Percentiles rank a stretch among this genome's conserved stretches.
Conservation (phyloP, 148 eudicot genomes). For the Chenopodium album region DNA sequence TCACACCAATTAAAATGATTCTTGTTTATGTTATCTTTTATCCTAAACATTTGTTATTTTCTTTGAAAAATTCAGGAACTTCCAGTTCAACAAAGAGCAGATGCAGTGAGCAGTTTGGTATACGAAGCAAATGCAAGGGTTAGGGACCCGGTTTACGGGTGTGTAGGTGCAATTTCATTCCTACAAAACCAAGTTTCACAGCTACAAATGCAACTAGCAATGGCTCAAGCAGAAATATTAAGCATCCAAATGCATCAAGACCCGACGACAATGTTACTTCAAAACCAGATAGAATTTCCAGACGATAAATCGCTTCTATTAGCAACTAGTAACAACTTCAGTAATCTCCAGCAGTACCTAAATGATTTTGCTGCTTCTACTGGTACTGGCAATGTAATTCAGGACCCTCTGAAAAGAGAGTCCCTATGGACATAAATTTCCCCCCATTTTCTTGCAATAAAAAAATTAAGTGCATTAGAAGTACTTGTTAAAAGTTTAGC, state of each 20-base stretch:
- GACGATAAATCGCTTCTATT: constrained; percentile 46
- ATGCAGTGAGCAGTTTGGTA: constrained; percentile 87
- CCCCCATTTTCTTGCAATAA: background rate
- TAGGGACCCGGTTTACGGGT: constrained; percentile 87
- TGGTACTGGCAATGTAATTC: constrained; percentile 42
- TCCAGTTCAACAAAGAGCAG: constrained; percentile 63
- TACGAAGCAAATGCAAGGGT: constrained; percentile 81
- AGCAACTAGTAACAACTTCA: constrained; percentile 30
- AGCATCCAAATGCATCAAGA: constrained; percentile 77
- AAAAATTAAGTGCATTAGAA: background rate
- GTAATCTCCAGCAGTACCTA: constrained; percentile 48
- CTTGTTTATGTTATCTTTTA: background rate
- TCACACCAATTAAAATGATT: background rate
- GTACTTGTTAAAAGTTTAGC: background rate
- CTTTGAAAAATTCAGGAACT: constrained; percentile 52
- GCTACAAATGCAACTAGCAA: constrained; percentile 81
- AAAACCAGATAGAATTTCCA: constrained; percentile 22
- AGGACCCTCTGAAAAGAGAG: constrained; percentile 71
- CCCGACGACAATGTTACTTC: constrained; percentile 17
- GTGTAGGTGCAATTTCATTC: constrained; percentile 83
- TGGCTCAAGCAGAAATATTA: constrained; percentile 76
- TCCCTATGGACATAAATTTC: constrained; percentile 59
- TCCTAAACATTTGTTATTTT: background rate
- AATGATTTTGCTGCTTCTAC: constrained; percentile 41
- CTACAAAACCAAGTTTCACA: constrained; percentile 77